Evolutionary conservation across 331 rosid genomes (phyloP), one percentile per base, ranked within the genome.

Genomic region (Acacia concinna): DNA sequence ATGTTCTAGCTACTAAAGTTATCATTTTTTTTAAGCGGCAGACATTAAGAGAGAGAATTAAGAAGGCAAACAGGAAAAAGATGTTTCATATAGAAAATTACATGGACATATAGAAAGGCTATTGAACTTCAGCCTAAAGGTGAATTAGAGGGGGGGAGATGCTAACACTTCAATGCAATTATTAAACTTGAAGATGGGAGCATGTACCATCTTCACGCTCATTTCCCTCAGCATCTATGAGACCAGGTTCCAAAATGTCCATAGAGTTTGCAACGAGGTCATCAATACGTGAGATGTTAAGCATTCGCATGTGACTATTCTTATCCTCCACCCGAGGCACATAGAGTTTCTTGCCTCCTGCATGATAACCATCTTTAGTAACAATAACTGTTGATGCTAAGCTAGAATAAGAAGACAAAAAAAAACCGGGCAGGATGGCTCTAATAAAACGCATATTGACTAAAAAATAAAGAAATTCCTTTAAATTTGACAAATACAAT

Each of bases 211-310:
- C 93, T 91, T 93, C 91, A 6, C 99, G 92, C 81, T 89, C 84
- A 71, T 90, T 89, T 85, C 98, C 98, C 62, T 81, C 89, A 78
- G 82, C 81, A 88, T 91, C 94, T 77, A 86, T 83, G 0, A 92
- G 86, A 81, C 85, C 86, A 31, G 99, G 99, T 84, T 96, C 99
- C 68, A 96, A 85, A 78, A 96, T 93, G 73, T 96, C 75, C 99
- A 93, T 96, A 3, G 99, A 96, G 79, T 96, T 96, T 9, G 91
- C 91, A 69, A 91, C 56, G 56, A 96, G 96, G 85, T 93, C 98
- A 79, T 91, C 93, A 15, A 93, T 77, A 51, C 90, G 59, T 13
- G 90, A 88, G 38, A 96, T 89, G 78, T 88, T 80, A 73, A 96
- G 89, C 99, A 96, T 91, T 35, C 89, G 87, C 91, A 88, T 86